Base-by-base conservation (phyloP, 2,329 filamentous ascomycete genomes). In the Diaporthe sp. region DNA sequence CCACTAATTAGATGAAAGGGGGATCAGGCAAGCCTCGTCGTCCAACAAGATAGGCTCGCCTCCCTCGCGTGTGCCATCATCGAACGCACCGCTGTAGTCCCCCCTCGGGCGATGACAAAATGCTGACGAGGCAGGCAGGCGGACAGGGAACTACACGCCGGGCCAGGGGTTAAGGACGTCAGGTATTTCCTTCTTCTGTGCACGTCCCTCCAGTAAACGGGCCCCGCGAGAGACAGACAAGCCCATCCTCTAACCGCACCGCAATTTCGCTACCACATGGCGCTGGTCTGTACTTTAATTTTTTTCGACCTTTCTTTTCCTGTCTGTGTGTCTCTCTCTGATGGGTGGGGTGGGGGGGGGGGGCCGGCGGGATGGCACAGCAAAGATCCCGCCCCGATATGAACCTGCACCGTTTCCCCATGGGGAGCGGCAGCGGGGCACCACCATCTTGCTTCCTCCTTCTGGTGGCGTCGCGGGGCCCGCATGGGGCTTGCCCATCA, bases 371-470 rank as follows among this genome's bases (percentile, higher is more conserved):
- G 49, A 70, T 49, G 49, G 65, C 65, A 55, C 49, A 70, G 31
- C 34, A 70, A 49, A 55, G 57, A 62, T 53, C 71, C 71, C 46
- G 71, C 58, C 58, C 31, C 58, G 44, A 65, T 73, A 39, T 73
- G 58, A 65, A 62, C 57, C 15, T 51, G 57, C 57, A 65, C 12
- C 49, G 9, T 57, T 72, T 62, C 57, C 73, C 73, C 73, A 75
- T 65, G 68, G 73, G 73, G 73, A 72, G 46, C 34, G 22, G 65
- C 65, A 70, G 65, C 49, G 49, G 65, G 65, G 49, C 65, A 70
- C 49, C 65, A 68, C 46, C 65, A 39, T 53, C 65, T 39, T 37
- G 44, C 28, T 44, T 49, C n/a, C n/a, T 44, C 19, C 3, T 31
- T 44, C 6, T 53, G 65, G 65, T 68, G 65, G 65, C 46, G 65